These are phyloP conservation scores for Alnus glutinosa DNA, from an alignment of 306 rosid genomes.

Conservation along the genomic window DNA sequence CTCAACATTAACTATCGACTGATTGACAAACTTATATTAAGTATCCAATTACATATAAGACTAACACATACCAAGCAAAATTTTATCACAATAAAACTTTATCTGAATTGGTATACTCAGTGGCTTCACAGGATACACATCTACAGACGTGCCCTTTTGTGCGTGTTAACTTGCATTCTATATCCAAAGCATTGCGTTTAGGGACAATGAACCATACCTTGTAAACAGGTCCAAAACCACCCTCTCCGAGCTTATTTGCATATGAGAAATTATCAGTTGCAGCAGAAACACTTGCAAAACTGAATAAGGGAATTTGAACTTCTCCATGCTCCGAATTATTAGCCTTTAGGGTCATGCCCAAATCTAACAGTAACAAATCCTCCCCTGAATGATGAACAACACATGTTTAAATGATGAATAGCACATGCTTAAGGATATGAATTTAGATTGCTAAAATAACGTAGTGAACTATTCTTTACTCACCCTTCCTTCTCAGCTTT, in stretches of 20 bases:
- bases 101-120: no score
- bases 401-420: background rate
- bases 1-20: no score
- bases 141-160: no score
- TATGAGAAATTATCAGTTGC: slow-evolving; percentile 34
- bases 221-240: slow-evolving; percentile 51
- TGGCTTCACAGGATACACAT: no score
- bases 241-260: slow-evolving; percentile 38
- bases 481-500: slow-evolving; percentile 11
- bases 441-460: background rate
- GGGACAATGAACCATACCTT: slow-evolving; percentile 22
- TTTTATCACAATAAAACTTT: no score
- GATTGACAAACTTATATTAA: no score
- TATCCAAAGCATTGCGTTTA: background rate
- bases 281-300: slow-evolving; percentile 35
- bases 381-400: slow-evolving; percentile 22
- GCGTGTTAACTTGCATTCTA: no score
- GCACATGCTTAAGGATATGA: background rate
- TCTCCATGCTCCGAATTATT: slow-evolving; percentile 6
- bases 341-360: slow-evolving; percentile 30
- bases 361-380: slow-evolving; percentile 34
- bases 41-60: no score
- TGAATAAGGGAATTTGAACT: slow-evolving; percentile 40
- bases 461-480: background rate
- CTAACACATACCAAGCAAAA: no score